Conservation (phyloP, 495 filamentous ascomycete genomes). For the Xylaria castorea region DNA sequence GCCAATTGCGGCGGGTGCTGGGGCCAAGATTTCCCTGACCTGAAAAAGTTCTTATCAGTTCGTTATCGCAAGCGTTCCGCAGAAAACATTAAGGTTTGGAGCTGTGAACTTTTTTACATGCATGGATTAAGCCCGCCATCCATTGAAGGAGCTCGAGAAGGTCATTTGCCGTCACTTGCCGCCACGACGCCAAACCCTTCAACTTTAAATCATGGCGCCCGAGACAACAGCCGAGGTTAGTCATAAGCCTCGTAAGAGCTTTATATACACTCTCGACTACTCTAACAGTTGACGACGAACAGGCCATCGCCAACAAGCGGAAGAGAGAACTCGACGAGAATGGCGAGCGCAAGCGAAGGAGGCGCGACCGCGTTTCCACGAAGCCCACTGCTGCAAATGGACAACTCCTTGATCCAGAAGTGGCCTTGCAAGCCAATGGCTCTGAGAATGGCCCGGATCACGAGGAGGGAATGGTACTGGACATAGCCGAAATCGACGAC, state of each 20-base stretch:
- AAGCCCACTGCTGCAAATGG: slow-evolving; percentile 19
- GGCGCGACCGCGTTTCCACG: slow-evolving; percentile 13
- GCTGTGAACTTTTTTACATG: slow-evolving; percentile 28
- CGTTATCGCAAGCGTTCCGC: slow-evolving; percentile 33
- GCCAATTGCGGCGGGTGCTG: background rate
- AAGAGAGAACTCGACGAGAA: slow-evolving; percentile 37
- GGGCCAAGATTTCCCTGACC: background rate
- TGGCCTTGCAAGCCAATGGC: slow-evolving; percentile 16
- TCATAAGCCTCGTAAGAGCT: background rate
- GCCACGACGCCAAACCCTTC: slow-evolving; percentile 22
- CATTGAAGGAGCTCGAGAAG: background rate
- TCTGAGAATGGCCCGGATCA: background rate
- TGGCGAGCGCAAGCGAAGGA: slow-evolving; percentile 35
- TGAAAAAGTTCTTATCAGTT: slow-evolving; percentile 32
- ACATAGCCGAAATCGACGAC: slow-evolving; percentile 9
- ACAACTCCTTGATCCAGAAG: background rate
- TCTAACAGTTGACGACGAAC: slow-evolving; percentile 7
- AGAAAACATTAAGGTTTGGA: slow-evolving; percentile 24
- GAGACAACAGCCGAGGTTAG: slow-evolving; percentile 18
- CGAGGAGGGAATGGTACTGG: background rate
- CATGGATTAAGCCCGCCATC: slow-evolving; percentile 7
- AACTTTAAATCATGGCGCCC: slow-evolving; percentile 17
- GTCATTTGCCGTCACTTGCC: background rate
- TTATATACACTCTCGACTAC: background rate
- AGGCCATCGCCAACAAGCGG: slow-evolving; percentile 32